Conservation (phyloP, 2,329 filamentous ascomycete genomes). For the Domatiomyces globalis region DNA sequence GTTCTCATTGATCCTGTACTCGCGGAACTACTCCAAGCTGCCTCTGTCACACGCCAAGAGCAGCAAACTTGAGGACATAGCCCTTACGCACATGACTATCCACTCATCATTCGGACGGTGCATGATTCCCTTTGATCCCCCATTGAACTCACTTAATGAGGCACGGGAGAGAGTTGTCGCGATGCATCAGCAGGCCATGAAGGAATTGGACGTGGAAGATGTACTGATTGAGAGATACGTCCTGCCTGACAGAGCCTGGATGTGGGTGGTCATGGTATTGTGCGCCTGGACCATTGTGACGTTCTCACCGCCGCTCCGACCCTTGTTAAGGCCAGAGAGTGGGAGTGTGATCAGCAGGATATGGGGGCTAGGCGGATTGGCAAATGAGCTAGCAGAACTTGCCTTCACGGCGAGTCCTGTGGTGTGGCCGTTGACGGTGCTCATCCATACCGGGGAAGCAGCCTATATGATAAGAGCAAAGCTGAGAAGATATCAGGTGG, state of each 20-base stretch:
- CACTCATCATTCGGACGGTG: constrained; percentile 34
- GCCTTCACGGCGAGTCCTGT: constrained; percentile 46
- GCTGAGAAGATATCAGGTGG: constrained; percentile 39
- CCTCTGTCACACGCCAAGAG: constrained; percentile 29
- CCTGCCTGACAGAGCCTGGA: constrained; percentile 25
- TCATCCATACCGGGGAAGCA: constrained; percentile 53
- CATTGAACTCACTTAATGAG: constrained; percentile 54
- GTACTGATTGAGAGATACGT: constrained; percentile 40
- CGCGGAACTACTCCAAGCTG: constrained; percentile 55
- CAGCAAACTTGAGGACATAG: constrained; percentile 52
- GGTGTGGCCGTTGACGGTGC: constrained; percentile 46
- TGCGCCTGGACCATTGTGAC: constrained; percentile 33
- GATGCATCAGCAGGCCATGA: constrained; percentile 51
- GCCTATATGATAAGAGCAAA: constrained; percentile 31
- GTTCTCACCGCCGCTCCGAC: constrained; percentile 38
- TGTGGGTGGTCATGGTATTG: constrained; percentile 5
- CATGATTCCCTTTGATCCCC: constrained; percentile 52
- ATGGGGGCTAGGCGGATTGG: constrained; percentile 32
- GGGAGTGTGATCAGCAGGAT: constrained; percentile 30
- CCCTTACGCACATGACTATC: constrained; percentile 49
- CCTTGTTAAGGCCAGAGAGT: constrained; percentile 41
- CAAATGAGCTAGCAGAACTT: constrained; percentile 45
- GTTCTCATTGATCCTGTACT: constrained; percentile 59
- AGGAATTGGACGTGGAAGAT: constrained; percentile 46
- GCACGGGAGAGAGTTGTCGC: constrained; percentile 56